Percentiles rank a stretch among this genome's conserved stretches.
Evolutionary conservation across 2,329 filamentous ascomycete species (phyloP).

Genomic region (Diaporthe citri): DNA sequence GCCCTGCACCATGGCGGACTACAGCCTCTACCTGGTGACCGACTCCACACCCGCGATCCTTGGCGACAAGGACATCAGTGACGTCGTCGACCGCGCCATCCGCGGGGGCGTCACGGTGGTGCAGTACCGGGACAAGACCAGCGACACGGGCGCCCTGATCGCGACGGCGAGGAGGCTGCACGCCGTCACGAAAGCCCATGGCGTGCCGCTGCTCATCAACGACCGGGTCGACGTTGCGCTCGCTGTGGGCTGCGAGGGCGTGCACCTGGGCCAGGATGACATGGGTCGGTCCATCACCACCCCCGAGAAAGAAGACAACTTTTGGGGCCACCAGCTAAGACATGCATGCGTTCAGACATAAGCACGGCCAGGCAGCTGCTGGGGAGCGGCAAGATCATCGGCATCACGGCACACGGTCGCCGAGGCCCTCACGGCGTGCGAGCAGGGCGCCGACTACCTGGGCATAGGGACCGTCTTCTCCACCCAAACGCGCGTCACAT

Average conservation of each 20-base stretch:
- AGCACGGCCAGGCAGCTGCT: conserved; percentile 77
- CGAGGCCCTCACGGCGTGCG: conserved; percentile 79
- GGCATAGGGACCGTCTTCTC: conserved; percentile 92
- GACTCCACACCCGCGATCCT: conserved; percentile 91
- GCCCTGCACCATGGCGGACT: conserved; percentile 65
- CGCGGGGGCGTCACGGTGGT: conserved; percentile 86
- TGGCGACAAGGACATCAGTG: conserved; percentile 75
- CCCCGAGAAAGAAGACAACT: not conserved
- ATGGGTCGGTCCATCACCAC: conserved; percentile 68
- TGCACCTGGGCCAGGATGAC: conserved; percentile 96
- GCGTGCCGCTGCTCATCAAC: conserved; percentile 89
- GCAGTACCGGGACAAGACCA: conserved; percentile 91
- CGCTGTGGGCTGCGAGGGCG: conserved; percentile 88
- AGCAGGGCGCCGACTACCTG: conserved; percentile 87
- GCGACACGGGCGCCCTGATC: conserved; percentile 79
- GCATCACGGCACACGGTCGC: conserved; percentile 82
- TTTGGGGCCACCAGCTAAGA: not conserved
- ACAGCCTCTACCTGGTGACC: conserved; percentile 90
- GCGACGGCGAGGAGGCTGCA: conserved; percentile 80
- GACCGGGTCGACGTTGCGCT: conserved; percentile 91
- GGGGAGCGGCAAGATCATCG: conserved; percentile 84
- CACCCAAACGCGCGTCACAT: conserved; percentile 76
- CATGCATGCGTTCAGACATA: conserved; percentile 59
- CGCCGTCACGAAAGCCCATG: conserved; percentile 73
- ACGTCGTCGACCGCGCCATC: conserved; percentile 81